Base-by-base conservation (phyloP, 768 basidiomycete species). In the Porpolomopsis calyptriformis region DNA sequence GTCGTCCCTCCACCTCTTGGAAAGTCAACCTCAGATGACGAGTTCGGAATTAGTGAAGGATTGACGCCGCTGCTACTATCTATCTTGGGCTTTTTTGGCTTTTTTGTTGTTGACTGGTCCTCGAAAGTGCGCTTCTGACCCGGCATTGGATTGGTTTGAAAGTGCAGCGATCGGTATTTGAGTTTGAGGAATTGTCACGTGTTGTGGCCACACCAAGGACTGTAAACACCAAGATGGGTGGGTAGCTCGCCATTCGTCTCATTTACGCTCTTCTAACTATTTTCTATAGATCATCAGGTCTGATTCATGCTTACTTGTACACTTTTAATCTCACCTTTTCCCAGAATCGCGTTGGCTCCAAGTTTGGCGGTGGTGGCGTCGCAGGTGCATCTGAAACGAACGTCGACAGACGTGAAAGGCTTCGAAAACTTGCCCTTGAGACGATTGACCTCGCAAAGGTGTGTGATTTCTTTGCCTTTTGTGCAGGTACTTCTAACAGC, bases 371-470 rank as follows among this genome's bases (percentile, higher is more conserved):
- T 38, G 92, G 91, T 60, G 92, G 91, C 70, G 88, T 93, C 44
- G 93, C 94, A 33, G 90, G 94, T 25, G 89, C 86, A 10, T 89
- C 85, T 19, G 96, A 98, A 68, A 84, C 83, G 26, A 96, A 97
- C 60, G 84, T 99, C 14, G 94, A 98, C 70, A 72, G 96, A 51
- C 75, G 94, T 47, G 96, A 99, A 62, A 83, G 94, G 43, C 72
- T 98, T 35, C 70, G 93, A 48, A 98, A 98, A 68, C 81, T 99
- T 38, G 93, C 92, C 2, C 69, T 97, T 49, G 93, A 97, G 67
- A 97, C 94, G 0, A 97, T 99, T 56, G 96, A 99, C 64, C 76
- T 98, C 44, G 93, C 94, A 31, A 98, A 97, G 72, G 94, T 86
- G 54, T 50, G 74, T 54, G 1, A 12, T 8, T 12, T 29, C 25